phyloP scores from a whole-genome alignment of 805 yeast species.

The Lachancea cidri region DNA sequence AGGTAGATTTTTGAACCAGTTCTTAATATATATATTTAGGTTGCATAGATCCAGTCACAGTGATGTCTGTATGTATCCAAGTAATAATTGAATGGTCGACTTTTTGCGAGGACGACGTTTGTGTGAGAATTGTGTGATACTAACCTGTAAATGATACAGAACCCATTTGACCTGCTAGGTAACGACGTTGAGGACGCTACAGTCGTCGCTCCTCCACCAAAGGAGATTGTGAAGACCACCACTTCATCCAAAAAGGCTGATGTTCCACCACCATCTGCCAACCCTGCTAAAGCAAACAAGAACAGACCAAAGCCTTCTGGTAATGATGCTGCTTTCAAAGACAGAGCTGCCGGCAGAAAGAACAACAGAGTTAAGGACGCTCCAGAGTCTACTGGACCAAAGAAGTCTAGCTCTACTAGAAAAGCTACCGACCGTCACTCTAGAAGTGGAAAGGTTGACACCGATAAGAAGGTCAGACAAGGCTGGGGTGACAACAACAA shows the following conservation, averaged over 20 bases:
- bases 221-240: conserved; percentile 73
- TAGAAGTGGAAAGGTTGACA: conserved; percentile 76
- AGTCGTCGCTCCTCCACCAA: conserved; percentile 50
- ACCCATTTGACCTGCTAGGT: conserved; percentile 77
- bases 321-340: conserved; percentile 82
- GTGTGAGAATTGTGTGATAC: neutral
- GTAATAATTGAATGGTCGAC: neutral
- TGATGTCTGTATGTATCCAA: neutral
- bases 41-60: neutral
- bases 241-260: conserved; percentile 86
- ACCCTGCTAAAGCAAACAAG: conserved; percentile 73
- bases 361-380: conserved; percentile 46
- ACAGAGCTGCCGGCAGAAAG: conserved; percentile 63
- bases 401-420: conserved; percentile 48
- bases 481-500: conserved; percentile 84
- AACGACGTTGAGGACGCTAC: conserved; percentile 84
- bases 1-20: neutral
- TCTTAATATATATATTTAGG: neutral
- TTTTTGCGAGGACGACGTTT: neutral
- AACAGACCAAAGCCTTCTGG: conserved; percentile 67
- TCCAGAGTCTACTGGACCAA: conserved; percentile 52
- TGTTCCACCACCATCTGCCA: conserved; percentile 74
- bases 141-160: conserved; percentile 36
- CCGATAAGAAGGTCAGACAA: conserved; percentile 75
- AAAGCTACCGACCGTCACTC: conserved; percentile 73